Conservation (phyloP, 495 filamentous ascomycete species). For the Talaromyces thailandensis region DNA sequence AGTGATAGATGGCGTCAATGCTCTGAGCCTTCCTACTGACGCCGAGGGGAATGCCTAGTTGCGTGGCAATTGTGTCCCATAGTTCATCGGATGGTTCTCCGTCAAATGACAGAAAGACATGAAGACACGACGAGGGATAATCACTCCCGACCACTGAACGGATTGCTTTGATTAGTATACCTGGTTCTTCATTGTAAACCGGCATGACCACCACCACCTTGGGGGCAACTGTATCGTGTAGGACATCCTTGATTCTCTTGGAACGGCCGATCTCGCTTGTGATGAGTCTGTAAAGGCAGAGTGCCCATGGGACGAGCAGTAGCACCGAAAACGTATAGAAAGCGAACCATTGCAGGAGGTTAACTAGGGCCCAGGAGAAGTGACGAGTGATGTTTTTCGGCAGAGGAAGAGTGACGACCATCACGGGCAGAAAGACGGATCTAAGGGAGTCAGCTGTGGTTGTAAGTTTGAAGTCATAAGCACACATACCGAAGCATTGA, state of each 20-base stretch:
- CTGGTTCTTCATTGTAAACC: slow-evolving; percentile 88
- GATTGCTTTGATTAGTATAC: slow-evolving; percentile 77
- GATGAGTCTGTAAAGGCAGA: slow-evolving; percentile 84
- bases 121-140: slow-evolving; percentile 87
- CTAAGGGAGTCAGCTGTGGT: slow-evolving; percentile 31
- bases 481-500: slow-evolving; percentile 57
- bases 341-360: slow-evolving; percentile 84
- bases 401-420: slow-evolving; percentile 88
- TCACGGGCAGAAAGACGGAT: slow-evolving; percentile 81
- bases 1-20: slow-evolving; percentile 81
- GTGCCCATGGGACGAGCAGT: slow-evolving; percentile 81
- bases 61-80: slow-evolving; percentile 81
- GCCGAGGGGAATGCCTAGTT: slow-evolving; percentile 74
- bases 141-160: slow-evolving; percentile 93
- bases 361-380: slow-evolving; percentile 60
- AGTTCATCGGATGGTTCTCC: slow-evolving; percentile 81
- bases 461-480: neutral
- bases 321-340: slow-evolving; percentile 90
- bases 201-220: slow-evolving; percentile 98
- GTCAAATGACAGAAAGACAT: slow-evolving; percentile 95
- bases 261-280: slow-evolving; percentile 75
- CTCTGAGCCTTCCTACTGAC: slow-evolving; percentile 75
- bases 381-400: slow-evolving; percentile 59
- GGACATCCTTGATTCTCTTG: slow-evolving; percentile 70
- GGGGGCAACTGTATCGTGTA: slow-evolving; percentile 79